Evolutionary conservation across 305 asterid species (phyloP).

Genomic region (Solanum hybrid): DNA sequence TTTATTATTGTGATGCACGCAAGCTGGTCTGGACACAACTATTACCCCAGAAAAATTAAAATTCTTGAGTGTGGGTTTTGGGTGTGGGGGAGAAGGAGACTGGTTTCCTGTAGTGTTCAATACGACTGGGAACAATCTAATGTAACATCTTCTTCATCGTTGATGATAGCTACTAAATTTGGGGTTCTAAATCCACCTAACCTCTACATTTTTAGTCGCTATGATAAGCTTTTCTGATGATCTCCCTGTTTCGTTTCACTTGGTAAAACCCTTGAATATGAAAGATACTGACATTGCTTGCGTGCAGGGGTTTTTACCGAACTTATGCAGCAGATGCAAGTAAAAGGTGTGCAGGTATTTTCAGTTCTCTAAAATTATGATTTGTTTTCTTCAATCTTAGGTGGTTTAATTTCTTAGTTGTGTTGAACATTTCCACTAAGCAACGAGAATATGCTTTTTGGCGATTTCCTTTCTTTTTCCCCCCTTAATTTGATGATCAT

Average conservation of each 20-base stretch:
- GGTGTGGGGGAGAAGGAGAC: not conserved
- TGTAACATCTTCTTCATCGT: not conserved
- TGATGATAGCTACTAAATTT: not conserved
- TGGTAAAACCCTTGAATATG: not conserved
- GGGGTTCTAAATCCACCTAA: not conserved
- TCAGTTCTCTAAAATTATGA: not conserved
- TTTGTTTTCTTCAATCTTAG: slow-evolving; percentile 2
- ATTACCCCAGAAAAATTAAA: not conserved
- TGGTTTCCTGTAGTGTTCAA: not conserved
- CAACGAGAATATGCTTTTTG: not conserved
- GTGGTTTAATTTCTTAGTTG: not conserved
- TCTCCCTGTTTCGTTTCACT: not conserved
- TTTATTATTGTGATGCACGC: not conserved
- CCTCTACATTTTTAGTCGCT: not conserved
- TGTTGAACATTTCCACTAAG: not conserved
- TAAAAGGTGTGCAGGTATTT: slow-evolving; percentile 92
- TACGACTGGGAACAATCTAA: not conserved
- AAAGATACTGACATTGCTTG: slow-evolving; percentile 12
- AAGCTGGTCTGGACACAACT: not conserved
- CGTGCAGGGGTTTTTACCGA: slow-evolving; percentile 92
- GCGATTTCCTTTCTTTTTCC: not conserved
- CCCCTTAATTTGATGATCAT: not conserved
- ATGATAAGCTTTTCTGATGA: not conserved
- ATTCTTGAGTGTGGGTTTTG: not conserved
- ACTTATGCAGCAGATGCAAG: slow-evolving; percentile 98